Evolutionary conservation across 208 protist genomes (phyloP).

Genomic region (Trypanosoma avium): DNA sequence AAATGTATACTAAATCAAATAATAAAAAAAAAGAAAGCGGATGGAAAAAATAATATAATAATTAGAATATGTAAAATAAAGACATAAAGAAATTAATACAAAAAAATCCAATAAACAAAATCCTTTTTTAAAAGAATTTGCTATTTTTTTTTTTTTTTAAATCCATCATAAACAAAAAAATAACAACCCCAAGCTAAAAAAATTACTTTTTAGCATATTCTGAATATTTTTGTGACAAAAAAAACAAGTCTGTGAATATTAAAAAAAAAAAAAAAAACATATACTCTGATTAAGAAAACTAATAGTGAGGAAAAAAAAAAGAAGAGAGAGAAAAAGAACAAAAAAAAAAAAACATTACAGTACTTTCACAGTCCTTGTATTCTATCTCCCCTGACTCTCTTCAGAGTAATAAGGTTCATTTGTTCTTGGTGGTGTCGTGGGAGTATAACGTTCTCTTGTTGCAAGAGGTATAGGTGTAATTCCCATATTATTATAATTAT

Average conservation of each 20-base stretch:
- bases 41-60: too few relatives aligned
- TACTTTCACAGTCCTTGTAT: not conserved
- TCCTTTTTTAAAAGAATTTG: too few relatives aligned
- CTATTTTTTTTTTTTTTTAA: too few relatives aligned
- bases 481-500: not conserved
- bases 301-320: conserved; percentile 31
- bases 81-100: too few relatives aligned
- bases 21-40: too few relatives aligned
- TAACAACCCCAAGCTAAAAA: too few relatives aligned
- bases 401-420: not conserved
- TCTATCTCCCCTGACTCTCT: not conserved
- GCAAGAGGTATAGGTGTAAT: not conserved
- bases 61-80: too few relatives aligned
- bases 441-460: not conserved
- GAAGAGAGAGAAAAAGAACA: not conserved
- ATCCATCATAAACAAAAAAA: too few relatives aligned
- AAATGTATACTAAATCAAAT: too few relatives aligned
- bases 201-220: too few relatives aligned
- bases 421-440: not conserved
- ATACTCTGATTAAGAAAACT: not conserved
- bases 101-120: too few relatives aligned
- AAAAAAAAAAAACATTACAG: not conserved
- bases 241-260: conserved; percentile 6
- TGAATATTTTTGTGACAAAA: too few relatives aligned
- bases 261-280: conserved; percentile 6